Evolutionary conservation across 139 green algal genomes (phyloP).

Genomic region (Haematococcus sp.): DNA sequence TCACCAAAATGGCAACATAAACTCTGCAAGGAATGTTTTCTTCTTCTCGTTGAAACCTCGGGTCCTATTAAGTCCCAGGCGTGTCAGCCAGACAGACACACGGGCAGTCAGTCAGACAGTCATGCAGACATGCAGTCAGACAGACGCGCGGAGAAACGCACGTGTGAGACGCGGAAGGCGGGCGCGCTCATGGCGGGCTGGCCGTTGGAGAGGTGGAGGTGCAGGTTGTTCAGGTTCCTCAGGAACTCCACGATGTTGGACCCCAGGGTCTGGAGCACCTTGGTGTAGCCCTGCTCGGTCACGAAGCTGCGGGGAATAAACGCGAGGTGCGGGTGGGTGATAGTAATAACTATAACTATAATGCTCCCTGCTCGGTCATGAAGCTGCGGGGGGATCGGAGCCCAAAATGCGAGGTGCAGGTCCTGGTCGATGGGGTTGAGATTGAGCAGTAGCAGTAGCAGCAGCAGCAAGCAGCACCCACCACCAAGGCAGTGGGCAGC

Average conservation of each 20-base stretch:
- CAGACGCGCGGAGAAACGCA: too few species aligned
- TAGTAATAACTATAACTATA: too few species aligned
- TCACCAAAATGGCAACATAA: background rate
- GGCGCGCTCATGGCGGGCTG: slow-evolving; percentile 37
- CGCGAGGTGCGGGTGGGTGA: background rate
- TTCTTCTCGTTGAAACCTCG: background rate
- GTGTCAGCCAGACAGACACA: background rate
- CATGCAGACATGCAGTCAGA: background rate
- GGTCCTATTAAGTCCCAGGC: background rate
- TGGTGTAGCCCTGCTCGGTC: slow-evolving; percentile 47
- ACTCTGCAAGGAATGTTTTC: background rate
- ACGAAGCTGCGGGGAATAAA: background rate
- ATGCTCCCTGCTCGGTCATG: too few species aligned
- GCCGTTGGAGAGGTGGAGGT: slow-evolving; percentile 37
- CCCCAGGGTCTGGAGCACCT: slow-evolving; percentile 39
- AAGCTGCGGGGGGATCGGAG: too few species aligned
- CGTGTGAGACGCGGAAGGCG: slow-evolving; percentile 35
- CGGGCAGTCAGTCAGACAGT: background rate
- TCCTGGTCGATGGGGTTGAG: background rate
- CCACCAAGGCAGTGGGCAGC: too few species aligned
- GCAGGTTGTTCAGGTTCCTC: slow-evolving; percentile 49
- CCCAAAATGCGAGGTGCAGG: too few species aligned
- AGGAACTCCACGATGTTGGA: slow-evolving; percentile 46
- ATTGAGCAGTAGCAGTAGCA: too few species aligned
- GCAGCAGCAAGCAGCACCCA: too few species aligned